phyloP scores from a whole-genome alignment of 73 alveolate genomes.

The Paramecium sonneborni region DNA sequence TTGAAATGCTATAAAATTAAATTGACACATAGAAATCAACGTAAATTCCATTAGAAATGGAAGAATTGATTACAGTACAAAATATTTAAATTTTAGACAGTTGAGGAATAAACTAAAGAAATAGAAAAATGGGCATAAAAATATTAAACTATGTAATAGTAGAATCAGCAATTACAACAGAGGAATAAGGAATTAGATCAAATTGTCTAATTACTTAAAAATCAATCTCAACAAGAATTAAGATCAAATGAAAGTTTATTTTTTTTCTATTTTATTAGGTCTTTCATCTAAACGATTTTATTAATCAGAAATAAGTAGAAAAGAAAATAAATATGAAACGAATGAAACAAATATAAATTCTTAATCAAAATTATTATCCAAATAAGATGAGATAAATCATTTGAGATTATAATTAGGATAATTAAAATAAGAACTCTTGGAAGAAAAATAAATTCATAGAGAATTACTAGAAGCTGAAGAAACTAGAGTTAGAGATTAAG shows the following conservation, averaged over 20 bases:
- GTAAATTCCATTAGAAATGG: neutral
- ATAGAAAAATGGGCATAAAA: conserved; percentile 1
- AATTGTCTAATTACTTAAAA: neutral
- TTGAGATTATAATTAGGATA: neutral
- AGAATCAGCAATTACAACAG: neutral
- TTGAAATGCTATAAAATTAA: neutral
- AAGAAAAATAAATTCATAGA: neutral
- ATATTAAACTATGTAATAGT: neutral
- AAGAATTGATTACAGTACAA: neutral
- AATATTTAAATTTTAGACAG: neutral
- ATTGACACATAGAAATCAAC: neutral
- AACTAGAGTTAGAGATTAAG: neutral
- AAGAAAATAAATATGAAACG: neutral
- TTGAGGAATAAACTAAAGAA: conserved; percentile 1
- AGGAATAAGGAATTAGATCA: neutral
- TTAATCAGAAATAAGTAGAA: neutral
- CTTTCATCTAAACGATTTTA: neutral
- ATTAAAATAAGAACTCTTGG: neutral
- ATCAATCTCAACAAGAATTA: neutral
- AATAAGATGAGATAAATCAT: neutral
- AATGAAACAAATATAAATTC: neutral
- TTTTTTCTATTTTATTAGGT: neutral
- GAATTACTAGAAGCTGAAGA: neutral
- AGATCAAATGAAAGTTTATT: neutral
- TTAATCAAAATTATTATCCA: neutral